phyloP scores from a whole-genome alignment of 2,329 filamentous ascomycete genomes.

The Fusarium secorum region DNA sequence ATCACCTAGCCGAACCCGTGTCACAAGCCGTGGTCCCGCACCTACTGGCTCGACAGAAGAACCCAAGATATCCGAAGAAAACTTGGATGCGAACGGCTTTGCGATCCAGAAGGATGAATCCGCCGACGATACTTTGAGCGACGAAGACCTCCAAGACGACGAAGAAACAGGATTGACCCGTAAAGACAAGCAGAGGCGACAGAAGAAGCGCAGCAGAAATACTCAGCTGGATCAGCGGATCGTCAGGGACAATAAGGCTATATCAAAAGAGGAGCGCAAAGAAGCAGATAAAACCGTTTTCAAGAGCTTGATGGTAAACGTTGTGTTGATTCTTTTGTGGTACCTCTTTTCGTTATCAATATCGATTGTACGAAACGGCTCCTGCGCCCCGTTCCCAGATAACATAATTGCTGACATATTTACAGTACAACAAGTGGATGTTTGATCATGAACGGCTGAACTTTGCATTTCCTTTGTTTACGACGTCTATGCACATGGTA shows the following conservation, averaged over 20 bases:
- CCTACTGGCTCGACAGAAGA: slow-evolving; percentile 49
- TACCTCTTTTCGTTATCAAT: slow-evolving; percentile 91
- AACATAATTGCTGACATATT: slow-evolving; percentile 29
- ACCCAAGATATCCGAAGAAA: slow-evolving; percentile 58
- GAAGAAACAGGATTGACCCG: slow-evolving; percentile 88
- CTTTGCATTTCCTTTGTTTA: slow-evolving; percentile 95
- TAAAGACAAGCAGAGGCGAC: slow-evolving; percentile 73
- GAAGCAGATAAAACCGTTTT: slow-evolving; percentile 78
- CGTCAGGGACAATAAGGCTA: slow-evolving; percentile 60
- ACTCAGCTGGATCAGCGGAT: slow-evolving; percentile 75
- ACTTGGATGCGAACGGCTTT: slow-evolving; percentile 39
- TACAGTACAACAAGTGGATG: slow-evolving; percentile 99
- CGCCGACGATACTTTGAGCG: slow-evolving; percentile 66
- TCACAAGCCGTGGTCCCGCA: slow-evolving; percentile 30
- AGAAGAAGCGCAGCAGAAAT: slow-evolving; percentile 71
- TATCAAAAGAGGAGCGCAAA: slow-evolving; percentile 76
- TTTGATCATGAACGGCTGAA: slow-evolving; percentile 85
- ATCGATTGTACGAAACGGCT: slow-evolving; percentile 72
- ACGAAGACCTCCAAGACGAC: slow-evolving; percentile 81
- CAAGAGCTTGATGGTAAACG: slow-evolving; percentile 75
- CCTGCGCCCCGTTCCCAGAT: not conserved
- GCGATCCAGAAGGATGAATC: slow-evolving; percentile 43
- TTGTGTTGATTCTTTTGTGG: slow-evolving; percentile 85
- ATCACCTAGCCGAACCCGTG: slow-evolving; percentile 42
- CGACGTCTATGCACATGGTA: slow-evolving; percentile 93